Evolutionary conservation across 148 eudicot species (phyloP).

Genomic region (Cornus suecica): DNA sequence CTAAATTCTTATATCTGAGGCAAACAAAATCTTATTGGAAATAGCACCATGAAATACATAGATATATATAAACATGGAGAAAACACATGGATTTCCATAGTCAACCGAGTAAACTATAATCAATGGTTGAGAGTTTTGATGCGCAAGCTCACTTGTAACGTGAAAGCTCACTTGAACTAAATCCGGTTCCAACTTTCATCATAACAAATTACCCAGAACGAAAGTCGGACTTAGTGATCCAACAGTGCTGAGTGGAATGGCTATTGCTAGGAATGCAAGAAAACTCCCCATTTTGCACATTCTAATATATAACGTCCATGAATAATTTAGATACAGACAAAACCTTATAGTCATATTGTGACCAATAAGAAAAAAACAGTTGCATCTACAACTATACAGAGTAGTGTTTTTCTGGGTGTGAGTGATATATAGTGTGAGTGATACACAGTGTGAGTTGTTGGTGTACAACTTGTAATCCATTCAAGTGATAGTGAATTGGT

Average conservation of each 20-base stretch:
- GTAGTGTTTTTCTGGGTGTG: too few species aligned
- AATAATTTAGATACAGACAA: not conserved
- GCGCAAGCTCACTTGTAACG: not conserved
- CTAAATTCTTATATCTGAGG: not conserved
- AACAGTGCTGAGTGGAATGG: too few species aligned
- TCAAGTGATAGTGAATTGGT: too few species aligned
- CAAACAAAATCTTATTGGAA: not conserved
- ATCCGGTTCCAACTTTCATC: not conserved
- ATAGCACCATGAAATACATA: not conserved
- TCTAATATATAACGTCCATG: not conserved
- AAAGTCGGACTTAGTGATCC: too few species aligned
- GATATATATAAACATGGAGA: not conserved
- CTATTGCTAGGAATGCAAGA: too few species aligned
- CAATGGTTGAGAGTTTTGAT: not conserved
- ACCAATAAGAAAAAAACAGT: not conserved
- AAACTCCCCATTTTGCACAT: too few species aligned
- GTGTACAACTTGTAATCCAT: too few species aligned
- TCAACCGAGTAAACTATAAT: not conserved
- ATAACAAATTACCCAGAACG: not conserved
- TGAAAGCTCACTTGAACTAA: not conserved
- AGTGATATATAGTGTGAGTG: not conserved
- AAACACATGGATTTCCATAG: not conserved
- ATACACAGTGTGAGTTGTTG: too few species aligned
- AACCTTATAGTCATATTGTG: not conserved
- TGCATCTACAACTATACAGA: not conserved